A percentile compares a stretch with the other conserved stretches of the same genome.
Evolutionary conservation across 768 basidiomycete genomes (phyloP).

Genomic region (Agaricus sinodeliciosus): DNA sequence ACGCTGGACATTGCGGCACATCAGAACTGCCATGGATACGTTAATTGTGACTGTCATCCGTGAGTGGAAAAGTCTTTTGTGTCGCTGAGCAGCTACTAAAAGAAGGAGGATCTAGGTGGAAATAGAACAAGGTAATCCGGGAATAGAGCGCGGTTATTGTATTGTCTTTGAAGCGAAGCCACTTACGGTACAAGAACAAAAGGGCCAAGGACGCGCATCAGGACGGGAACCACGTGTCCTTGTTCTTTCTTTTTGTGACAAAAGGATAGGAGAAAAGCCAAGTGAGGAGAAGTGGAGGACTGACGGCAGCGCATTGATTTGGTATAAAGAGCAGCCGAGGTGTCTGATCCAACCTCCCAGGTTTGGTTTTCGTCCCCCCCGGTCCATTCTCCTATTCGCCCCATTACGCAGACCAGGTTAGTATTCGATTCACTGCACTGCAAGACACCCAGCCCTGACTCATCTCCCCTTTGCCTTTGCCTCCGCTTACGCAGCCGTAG

Average conservation of each 20-base stretch:
- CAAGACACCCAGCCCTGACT: slow-evolving; percentile 10
- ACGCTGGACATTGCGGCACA: background rate
- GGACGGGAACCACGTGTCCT: slow-evolving; percentile 6
- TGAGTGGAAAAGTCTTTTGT: slow-evolving; percentile 12
- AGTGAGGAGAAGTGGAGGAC: too few relatives aligned
- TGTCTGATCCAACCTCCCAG: slow-evolving; percentile 10
- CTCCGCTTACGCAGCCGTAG: slow-evolving; percentile 12
- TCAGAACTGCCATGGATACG: slow-evolving; percentile 10
- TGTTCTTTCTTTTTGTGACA: slow-evolving; percentile 9
- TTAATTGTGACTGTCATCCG: slow-evolving; percentile 6
- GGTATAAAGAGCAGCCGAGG: slow-evolving; percentile 5
- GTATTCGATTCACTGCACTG: slow-evolving; percentile 10
- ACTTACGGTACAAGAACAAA: slow-evolving; percentile 13
- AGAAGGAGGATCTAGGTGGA: background rate
- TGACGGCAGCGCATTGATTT: background rate
- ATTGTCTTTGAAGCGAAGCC: slow-evolving; percentile 14
- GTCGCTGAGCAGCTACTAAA: slow-evolving; percentile 4
- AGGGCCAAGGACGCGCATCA: slow-evolving; percentile 1
- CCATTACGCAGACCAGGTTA: slow-evolving; percentile 16
- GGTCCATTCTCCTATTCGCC: slow-evolving; percentile 11
- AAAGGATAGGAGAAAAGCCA: background rate
- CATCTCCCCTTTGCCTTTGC: slow-evolving; percentile 9
- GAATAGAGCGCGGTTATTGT: slow-evolving; percentile 14
- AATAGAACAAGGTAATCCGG: slow-evolving; percentile 11
- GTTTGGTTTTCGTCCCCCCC: slow-evolving; percentile 21